Evolutionary conservation across 805 yeast genomes (phyloP), one percentile per base, ranked within the genome.

Genomic region (Suhomyces sp.): DNA sequence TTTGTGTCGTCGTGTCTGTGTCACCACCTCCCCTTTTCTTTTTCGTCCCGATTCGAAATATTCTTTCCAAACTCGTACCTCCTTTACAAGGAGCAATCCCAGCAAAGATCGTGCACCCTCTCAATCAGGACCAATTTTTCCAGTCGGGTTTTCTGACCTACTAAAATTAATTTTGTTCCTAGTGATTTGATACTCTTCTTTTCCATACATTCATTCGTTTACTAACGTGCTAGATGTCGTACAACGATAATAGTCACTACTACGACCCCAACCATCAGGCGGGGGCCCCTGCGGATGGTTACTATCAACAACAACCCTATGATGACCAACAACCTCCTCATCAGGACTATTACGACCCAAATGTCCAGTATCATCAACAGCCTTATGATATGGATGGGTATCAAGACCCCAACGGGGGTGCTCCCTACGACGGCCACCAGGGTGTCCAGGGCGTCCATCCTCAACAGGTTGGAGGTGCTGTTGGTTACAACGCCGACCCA

Each of bases 171-270:
- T 26, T 18, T 17, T 25, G 15, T 23, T 17, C 25, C 20, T 30
- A 33, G 31, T 24, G 24, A 29, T 19, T 25, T 28, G 14, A 14
- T 24, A 17, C 38, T 22, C 22, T 13, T 22, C 15, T 28, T 16
- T 14, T 21, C 16, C 33, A 16, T 15, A 25, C 27, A 21, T 31
- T 20, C 34, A 30, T 28, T 35, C 34, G 34, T 25, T 23, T 49
- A 51, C 56, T 51, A 51, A 51, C 56, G 20, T 7, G 27, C 36
- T 28, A 68, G 77, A 76, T 76, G 82, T 76, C 82, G 63, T 76
- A 76, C 63, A 71, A 69, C 74, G 81, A 76, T 64, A 65, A 64
- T 54, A 64, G 65, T 46, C 68, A 75, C 49, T 69, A 70, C 57
- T 54, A 56, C 42, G 57, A 55, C 42, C 57, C 56, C 39, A 47